Evolutionary conservation across 2,329 filamentous ascomycete genomes (phyloP).

Genomic region (Rhytidhysteron rufulum): DNA sequence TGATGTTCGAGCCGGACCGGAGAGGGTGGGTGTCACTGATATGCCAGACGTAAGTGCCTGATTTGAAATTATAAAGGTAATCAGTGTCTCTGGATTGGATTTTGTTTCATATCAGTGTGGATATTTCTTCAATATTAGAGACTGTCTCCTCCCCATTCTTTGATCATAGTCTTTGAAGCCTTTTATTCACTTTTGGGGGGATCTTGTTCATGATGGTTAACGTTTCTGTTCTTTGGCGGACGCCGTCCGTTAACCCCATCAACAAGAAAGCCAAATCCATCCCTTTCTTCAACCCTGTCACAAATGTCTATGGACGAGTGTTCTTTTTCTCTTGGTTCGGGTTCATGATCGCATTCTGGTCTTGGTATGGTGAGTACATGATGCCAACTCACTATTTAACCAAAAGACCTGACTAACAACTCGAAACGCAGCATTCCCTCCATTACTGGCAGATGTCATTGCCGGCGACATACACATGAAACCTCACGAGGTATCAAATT

Average conservation of each 20-base stretch:
- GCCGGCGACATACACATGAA: conserved; percentile 69
- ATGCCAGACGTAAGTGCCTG: not conserved
- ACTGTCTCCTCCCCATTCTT: not conserved
- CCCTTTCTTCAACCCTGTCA: conserved; percentile 68
- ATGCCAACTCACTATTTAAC: conserved; percentile 1
- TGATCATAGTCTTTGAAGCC: not conserved
- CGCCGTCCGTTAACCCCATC: conserved; percentile 73
- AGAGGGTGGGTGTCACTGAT: too few species aligned
- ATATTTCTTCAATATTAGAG: not conserved
- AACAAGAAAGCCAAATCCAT: conserved; percentile 76
- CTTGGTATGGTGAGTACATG: conserved; percentile 50
- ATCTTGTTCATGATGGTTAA: conserved; percentile 11
- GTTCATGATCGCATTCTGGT: conserved; percentile 82
- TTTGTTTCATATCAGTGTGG: not conserved
- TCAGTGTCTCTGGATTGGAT: conserved; percentile 1
- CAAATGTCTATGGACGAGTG: conserved; percentile 73
- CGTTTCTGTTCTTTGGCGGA: conserved; percentile 23
- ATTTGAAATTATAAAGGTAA: conserved; percentile 2
- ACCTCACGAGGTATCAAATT: conserved; percentile 72
- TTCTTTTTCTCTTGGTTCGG: conserved; percentile 87
- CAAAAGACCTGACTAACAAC: conserved; percentile 3
- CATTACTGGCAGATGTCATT: conserved; percentile 54
- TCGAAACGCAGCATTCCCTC: conserved; percentile 24
- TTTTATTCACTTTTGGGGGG: not conserved
- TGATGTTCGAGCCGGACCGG: too few species aligned